Conservation (phyloP, 1,284 basidiomycete species). For the Rhodotorula sp. region DNA sequence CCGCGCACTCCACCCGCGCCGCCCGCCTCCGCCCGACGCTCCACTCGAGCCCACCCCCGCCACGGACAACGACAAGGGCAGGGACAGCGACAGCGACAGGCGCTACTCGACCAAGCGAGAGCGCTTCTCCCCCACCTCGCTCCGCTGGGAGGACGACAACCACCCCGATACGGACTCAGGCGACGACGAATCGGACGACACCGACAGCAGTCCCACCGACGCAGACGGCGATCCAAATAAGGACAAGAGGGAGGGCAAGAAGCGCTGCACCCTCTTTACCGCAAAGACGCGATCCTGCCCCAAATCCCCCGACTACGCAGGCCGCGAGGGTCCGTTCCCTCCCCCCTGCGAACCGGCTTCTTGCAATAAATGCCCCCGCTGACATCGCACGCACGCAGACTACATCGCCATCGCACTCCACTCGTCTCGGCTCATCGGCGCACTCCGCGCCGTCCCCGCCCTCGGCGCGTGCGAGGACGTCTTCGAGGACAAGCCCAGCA, state of each 20-base stretch:
- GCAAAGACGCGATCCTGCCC: constrained; percentile 10
- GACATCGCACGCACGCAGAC: neutral
- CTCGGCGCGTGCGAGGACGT: constrained; percentile 18
- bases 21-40: no score
- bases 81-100: neutral
- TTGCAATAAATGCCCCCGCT: no score
- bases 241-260: neutral
- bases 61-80: neutral
- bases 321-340: constrained; percentile 2
- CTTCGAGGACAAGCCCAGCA: constrained; percentile 21
- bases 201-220: neutral
- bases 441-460: constrained; percentile 13
- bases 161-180: neutral
- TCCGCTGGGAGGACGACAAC: neutral
- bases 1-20: no score
- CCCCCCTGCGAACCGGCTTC: no score
- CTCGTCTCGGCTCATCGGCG: neutral
- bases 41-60: neutral
- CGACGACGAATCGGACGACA: no score
- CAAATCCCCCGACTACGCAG: constrained; percentile 8
- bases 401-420: constrained; percentile 23
- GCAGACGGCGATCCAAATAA: neutral
- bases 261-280: constrained; percentile 9
- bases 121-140: neutral
- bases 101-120: neutral